A percentile compares a stretch with the other conserved stretches of the same genome.
phyloP scores from a whole-genome alignment of 805 yeast species.

The Clavispora asparagi region DNA sequence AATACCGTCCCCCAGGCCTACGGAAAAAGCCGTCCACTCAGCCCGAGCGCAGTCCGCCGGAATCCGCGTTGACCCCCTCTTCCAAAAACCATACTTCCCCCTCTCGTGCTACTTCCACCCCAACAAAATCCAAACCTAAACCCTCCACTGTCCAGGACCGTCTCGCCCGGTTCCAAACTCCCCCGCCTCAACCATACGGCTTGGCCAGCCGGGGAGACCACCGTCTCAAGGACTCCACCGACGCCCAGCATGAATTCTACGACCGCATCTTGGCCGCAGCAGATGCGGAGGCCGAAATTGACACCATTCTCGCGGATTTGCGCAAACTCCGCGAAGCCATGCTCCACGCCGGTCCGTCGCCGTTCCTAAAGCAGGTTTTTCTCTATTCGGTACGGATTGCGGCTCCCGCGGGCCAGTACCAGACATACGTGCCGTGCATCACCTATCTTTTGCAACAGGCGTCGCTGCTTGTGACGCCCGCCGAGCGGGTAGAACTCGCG shows the following conservation, averaged over 20 bases:
- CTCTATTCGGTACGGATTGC: constrained; percentile 44
- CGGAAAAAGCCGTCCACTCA: background rate
- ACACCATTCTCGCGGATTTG: constrained; percentile 21
- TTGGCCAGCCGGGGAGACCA: constrained; percentile 60
- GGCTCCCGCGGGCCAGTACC: constrained; percentile 42
- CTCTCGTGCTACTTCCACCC: background rate
- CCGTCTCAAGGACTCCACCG: constrained; percentile 40
- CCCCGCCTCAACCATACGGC: constrained; percentile 32
- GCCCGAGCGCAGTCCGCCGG: too few species aligned
- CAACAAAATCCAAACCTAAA: background rate
- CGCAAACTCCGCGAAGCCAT: constrained; percentile 56
- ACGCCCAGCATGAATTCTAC: constrained; percentile 39
- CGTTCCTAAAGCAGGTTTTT: constrained; percentile 42
- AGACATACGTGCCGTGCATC: constrained; percentile 53
- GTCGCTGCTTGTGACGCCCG: background rate
- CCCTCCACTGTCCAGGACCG: constrained; percentile 1
- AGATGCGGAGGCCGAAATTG: constrained; percentile 1
- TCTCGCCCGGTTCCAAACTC: background rate
- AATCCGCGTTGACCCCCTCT: too few species aligned
- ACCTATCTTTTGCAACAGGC: constrained; percentile 32
- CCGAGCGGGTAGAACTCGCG: constrained; percentile 37
- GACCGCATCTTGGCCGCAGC: constrained; percentile 23
- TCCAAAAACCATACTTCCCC: too few species aligned
- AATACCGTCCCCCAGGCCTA: background rate
- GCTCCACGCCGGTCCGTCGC: constrained; percentile 30